Evolutionary conservation across 2,329 filamentous ascomycete species (phyloP).

Genomic region (Decorospora gaudefroyi): DNA sequence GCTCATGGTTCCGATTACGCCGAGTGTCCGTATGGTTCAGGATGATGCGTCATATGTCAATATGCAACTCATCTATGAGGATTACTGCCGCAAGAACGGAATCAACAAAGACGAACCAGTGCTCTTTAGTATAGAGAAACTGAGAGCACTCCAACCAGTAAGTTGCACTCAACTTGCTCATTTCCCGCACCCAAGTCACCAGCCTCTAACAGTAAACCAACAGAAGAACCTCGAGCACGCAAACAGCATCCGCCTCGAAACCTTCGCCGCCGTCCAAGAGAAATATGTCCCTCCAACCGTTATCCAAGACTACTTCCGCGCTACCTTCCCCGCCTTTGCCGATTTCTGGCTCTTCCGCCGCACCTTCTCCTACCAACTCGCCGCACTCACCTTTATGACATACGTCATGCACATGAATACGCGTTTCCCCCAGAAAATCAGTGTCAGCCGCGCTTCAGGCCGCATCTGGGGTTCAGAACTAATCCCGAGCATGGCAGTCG

Average conservation of each 20-base stretch:
- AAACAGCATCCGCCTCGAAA: slow-evolving; percentile 77
- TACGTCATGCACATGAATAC: slow-evolving; percentile 98
- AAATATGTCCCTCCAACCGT: slow-evolving; percentile 86
- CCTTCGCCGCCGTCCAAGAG: slow-evolving; percentile 92
- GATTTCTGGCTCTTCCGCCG: slow-evolving; percentile 99
- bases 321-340: slow-evolving; percentile 82
- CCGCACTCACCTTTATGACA: slow-evolving; percentile 95
- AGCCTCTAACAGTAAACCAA: slow-evolving; percentile 9
- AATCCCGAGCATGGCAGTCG: slow-evolving; percentile 82
- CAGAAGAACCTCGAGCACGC: slow-evolving; percentile 72
- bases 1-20: slow-evolving; percentile 91
- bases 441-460: slow-evolving; percentile 82
- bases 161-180: slow-evolving; percentile 12
- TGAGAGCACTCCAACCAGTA: slow-evolving; percentile 65
- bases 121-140: slow-evolving; percentile 92
- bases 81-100: slow-evolving; percentile 84
- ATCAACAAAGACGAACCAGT: slow-evolving; percentile 95
- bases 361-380: slow-evolving; percentile 94
- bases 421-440: slow-evolving; percentile 93
- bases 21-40: slow-evolving; percentile 91
- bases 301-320: slow-evolving; percentile 85
- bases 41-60: slow-evolving; percentile 95
- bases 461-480: slow-evolving; percentile 97
- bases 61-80: slow-evolving; percentile 92
- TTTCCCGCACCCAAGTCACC: background rate